phyloP scores from a whole-genome alignment of 1,284 basidiomycete species.

The Ganoderma leucocontextum region DNA sequence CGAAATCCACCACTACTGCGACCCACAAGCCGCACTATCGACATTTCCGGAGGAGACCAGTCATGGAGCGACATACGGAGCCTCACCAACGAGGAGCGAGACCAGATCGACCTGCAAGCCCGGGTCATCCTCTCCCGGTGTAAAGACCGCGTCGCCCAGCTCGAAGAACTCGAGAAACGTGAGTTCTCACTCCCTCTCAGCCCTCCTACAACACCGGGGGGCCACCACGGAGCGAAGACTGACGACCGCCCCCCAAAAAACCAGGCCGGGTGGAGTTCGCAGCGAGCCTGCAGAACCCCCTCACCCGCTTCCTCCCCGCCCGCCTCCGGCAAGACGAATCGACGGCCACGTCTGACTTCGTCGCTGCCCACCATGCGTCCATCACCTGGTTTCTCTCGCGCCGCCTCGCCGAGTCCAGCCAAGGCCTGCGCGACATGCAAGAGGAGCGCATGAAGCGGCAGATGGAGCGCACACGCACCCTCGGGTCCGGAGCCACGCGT shows the following conservation, averaged over 20 bases:
- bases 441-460: slow-evolving; percentile 87
- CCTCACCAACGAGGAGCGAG: slow-evolving; percentile 86
- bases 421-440: slow-evolving; percentile 86
- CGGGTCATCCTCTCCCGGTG: slow-evolving; percentile 84
- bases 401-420: slow-evolving; percentile 79
- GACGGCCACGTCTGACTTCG: slow-evolving; percentile 68
- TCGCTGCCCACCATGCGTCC: slow-evolving; percentile 84
- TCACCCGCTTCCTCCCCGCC: slow-evolving; percentile 71
- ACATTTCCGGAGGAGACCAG: slow-evolving; percentile 60
- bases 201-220: neutral
- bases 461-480: slow-evolving; percentile 77
- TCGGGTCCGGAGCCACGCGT: slow-evolving; percentile 76
- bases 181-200: slow-evolving; percentile 42
- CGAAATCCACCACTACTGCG: slow-evolving; percentile 57
- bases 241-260: neutral
- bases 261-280: slow-evolving; percentile 73
- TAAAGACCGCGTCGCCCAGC: slow-evolving; percentile 84
- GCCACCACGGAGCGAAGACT: neutral
- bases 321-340: slow-evolving; percentile 69
- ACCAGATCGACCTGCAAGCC: slow-evolving; percentile 91
- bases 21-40: slow-evolving; percentile 60
- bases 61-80: slow-evolving; percentile 75
- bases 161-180: slow-evolving; percentile 89
- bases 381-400: slow-evolving; percentile 88
- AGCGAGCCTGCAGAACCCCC: slow-evolving; percentile 65